phyloP scores from a whole-genome alignment of 306 rosid species.

The Cicer cuneatum region DNA sequence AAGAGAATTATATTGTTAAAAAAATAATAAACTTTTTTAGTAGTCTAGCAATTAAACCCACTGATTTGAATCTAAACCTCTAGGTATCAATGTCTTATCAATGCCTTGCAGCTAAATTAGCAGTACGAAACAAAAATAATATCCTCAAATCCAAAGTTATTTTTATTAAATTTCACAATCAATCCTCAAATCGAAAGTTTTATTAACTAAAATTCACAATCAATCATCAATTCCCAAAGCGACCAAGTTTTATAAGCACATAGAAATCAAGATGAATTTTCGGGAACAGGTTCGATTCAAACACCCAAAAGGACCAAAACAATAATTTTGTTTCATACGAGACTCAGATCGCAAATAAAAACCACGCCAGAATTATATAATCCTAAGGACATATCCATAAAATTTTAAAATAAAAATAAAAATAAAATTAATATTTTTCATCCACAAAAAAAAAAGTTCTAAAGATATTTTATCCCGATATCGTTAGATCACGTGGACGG shows the following conservation, averaged over 20 bases:
- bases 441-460: neutral
- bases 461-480: neutral
- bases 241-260: neutral
- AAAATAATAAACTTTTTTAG: no score
- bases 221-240: neutral
- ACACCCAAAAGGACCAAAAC: neutral
- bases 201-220: neutral
- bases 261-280: neutral
- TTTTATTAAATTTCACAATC: no score
- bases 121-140: no score
- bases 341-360: neutral
- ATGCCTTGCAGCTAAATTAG: no score
- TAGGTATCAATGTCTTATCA: no score
- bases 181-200: no score
- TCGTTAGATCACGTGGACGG: slow-evolving; percentile 11
- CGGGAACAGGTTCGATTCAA: neutral
- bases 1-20: no score
- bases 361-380: neutral
- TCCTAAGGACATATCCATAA: neutral
- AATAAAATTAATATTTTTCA: neutral
- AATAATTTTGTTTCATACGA: neutral
- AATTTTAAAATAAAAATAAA: neutral
- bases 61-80: no score
- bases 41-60: no score
- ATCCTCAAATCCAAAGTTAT: no score